Evolutionary conservation across 495 filamentous ascomycete genomes (phyloP), one percentile per base, ranked within the genome.

Genomic region (Lasiosphaeria miniovina): DNA sequence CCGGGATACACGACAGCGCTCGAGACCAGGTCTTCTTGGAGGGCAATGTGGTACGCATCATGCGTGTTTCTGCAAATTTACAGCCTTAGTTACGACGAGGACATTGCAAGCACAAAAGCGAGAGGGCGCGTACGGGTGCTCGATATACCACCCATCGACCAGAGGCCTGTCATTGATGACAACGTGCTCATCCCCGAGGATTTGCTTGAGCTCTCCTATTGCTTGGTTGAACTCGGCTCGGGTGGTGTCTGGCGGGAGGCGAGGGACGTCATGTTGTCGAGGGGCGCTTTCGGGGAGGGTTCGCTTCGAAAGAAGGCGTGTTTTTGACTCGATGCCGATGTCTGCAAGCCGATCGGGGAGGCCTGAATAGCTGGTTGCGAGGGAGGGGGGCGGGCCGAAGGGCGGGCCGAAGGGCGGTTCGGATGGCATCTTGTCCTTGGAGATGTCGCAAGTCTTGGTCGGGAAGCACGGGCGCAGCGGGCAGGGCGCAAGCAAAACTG

Each of bases 141-240:
- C 75, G 45, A 79, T 68, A 49, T 79, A 78, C 78, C 77, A 79
- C 33, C 77, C 77, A 62, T 79, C 76, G 15, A 67, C 67, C 4
- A 74, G 63, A 3, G 65, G 67, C 49, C 74, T 68, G 57, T 80
- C 73, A 58, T 76, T 78, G 50, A 79, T 55, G 31, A 71, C 75
- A 5, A 79, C 76, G 54, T 75, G 71, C 17, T 66, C 70, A 4
- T 56, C 48, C 9, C 75, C 75, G 10, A 80, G 58, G 9, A 60
- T 58, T 10, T 60, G 58, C 15, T 45, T 57, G 33, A 81, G 59
- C 14, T 71, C 73, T 6, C 59, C 64, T 17, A 80, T 70, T 0
- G 76, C 76, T 7, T 46, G 54, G 45, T 74, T 64, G 57, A 79
- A 80, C 5, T 61, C 52, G 2, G 71, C 71, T 11, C 52, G 59